Conservation (phyloP, 1,139 yeast species). For the Geotrichum reessii region DNA sequence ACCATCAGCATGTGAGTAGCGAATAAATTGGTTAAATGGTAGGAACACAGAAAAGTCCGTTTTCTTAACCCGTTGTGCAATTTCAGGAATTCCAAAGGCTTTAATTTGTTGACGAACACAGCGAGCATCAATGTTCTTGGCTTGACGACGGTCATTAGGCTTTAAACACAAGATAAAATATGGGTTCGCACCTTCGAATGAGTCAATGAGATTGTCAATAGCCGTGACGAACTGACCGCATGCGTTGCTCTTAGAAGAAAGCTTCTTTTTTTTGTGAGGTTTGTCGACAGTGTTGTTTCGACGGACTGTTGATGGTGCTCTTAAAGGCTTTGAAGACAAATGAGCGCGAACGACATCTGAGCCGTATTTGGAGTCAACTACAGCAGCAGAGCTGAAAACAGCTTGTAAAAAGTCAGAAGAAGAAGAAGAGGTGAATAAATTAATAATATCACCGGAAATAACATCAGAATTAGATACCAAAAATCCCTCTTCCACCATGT, state of each 20-base stretch:
- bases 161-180: conserved; percentile 41
- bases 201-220: conserved; percentile 35
- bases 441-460: conserved; percentile 39
- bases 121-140: conserved; percentile 39
- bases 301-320: conserved; percentile 37
- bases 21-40: conserved; percentile 38
- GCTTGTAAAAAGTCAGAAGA: conserved; percentile 37
- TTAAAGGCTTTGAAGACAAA: conserved; percentile 38
- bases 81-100: conserved; percentile 41
- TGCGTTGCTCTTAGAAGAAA: conserved; percentile 27
- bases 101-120: conserved; percentile 41
- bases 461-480: conserved; percentile 36
- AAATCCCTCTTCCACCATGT: conserved; percentile 32
- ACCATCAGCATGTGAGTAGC: conserved; percentile 27
- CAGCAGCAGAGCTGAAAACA: conserved; percentile 37
- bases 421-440: conserved; percentile 38
- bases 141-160: conserved; percentile 39
- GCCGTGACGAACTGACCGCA: conserved; percentile 37
- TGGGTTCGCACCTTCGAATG: conserved; percentile 39
- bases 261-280: conserved; percentile 21
- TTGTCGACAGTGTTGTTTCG: conserved; percentile 19
- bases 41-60: conserved; percentile 39
- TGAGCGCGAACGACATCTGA: conserved; percentile 38
- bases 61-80: conserved; percentile 37
- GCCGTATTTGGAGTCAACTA: conserved; percentile 36